Evolutionary conservation across 2,329 filamentous ascomycete species (phyloP).

Genomic region (Beauveria scarabaeidicola): DNA sequence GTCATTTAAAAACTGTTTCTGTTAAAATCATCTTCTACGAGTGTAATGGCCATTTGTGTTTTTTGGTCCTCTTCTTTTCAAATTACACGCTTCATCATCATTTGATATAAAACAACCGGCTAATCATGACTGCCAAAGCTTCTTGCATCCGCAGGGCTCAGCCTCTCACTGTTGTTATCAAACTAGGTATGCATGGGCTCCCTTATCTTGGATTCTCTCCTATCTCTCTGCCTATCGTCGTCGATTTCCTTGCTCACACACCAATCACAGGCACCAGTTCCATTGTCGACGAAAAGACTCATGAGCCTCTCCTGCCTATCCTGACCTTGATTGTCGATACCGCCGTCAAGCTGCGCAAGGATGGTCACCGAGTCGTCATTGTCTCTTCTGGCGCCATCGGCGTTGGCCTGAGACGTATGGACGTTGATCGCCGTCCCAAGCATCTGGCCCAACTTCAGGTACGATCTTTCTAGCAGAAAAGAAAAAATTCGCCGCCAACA

Average conservation of each 20-base stretch:
- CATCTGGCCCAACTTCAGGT: slow-evolving; percentile 75
- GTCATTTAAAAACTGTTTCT: not conserved
- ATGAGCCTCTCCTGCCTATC: slow-evolving; percentile 86
- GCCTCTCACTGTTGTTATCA: slow-evolving; percentile 72
- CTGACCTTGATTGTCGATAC: slow-evolving; percentile 92
- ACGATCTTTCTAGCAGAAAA: not conserved
- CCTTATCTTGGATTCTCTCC: slow-evolving; percentile 1
- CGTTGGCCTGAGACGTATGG: slow-evolving; percentile 83
- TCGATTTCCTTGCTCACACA: not conserved
- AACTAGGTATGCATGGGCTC: slow-evolving; percentile 57
- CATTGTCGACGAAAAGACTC: slow-evolving; percentile 94
- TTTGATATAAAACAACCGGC: slow-evolving; percentile 3
- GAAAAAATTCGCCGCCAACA: not conserved
- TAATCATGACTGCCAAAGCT: slow-evolving; percentile 13
- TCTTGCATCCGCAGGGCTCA: slow-evolving; percentile 13
- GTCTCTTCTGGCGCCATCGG: slow-evolving; percentile 97
- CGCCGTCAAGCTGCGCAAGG: slow-evolving; percentile 73
- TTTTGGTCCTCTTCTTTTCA: slow-evolving; percentile 8
- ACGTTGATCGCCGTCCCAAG: slow-evolving; percentile 79
- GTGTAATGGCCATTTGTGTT: slow-evolving; percentile 10
- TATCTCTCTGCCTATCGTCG: not conserved
- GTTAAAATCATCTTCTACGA: slow-evolving; percentile 1
- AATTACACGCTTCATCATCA: slow-evolving; percentile 10
- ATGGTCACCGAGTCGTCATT: slow-evolving; percentile 90
- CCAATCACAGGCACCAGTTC: slow-evolving; percentile 74